Percentiles rank a stretch among this genome's conserved stretches.
phyloP scores from a whole-genome alignment of 176 grass and related monocot species.

The Paspalum notatum region DNA sequence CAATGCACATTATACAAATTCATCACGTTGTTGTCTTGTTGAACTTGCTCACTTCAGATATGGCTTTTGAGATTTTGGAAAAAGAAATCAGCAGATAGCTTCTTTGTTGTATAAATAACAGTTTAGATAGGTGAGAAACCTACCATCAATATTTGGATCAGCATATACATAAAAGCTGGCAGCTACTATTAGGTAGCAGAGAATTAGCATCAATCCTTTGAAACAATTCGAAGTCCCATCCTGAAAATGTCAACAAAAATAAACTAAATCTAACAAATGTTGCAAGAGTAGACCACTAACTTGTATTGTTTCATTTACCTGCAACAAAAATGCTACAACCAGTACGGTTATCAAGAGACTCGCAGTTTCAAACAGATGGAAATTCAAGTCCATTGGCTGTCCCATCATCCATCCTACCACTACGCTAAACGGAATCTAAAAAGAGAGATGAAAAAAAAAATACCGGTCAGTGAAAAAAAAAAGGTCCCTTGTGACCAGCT shows the following conservation, averaged over 20 bases:
- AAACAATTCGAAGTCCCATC: constrained; percentile 86
- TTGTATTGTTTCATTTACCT: constrained; percentile 50
- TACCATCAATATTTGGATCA: constrained; percentile 53
- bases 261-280: constrained; percentile 9
- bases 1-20: background rate
- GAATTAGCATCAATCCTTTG: constrained; percentile 79
- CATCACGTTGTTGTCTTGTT: background rate
- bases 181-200: constrained; percentile 83
- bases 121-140: constrained; percentile 38
- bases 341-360: constrained; percentile 80
- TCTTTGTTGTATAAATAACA: background rate
- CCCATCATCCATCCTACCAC: constrained; percentile 76
- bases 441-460: background rate
- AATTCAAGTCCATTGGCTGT: constrained; percentile 83
- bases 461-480: constrained; percentile 19
- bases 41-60: constrained; percentile 14
- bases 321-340: constrained; percentile 74
- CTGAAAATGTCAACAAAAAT: constrained; percentile 36
- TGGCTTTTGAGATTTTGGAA: background rate
- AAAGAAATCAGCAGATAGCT: background rate
- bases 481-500: background rate
- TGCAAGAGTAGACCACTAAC: background rate
- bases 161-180: constrained; percentile 86
- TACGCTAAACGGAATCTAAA: constrained; percentile 85
- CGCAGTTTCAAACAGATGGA: constrained; percentile 78